A percentile compares a stretch with the other conserved stretches of the same genome.
Evolutionary conservation across 2,329 filamentous ascomycete genomes (phyloP).

Genomic region (Sordariomycetes sp.): DNA sequence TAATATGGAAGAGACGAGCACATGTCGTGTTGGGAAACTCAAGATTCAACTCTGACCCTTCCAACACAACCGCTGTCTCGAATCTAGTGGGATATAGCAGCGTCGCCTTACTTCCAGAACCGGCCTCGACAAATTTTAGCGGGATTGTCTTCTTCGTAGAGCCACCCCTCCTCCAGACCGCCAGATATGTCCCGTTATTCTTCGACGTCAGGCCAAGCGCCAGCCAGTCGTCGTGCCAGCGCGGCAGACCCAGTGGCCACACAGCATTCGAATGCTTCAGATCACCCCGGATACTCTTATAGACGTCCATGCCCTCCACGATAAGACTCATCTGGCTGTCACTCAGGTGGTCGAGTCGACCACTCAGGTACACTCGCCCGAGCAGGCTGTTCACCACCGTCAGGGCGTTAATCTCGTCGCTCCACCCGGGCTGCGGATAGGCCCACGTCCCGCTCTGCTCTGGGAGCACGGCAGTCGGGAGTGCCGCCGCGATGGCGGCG

Average conservation of each 20-base stretch:
- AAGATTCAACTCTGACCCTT: slow-evolving; percentile 4
- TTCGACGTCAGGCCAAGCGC: slow-evolving; percentile 14
- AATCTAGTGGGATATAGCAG: slow-evolving; percentile 8
- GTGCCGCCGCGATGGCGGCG: slow-evolving; percentile 17
- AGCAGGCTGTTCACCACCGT: slow-evolving; percentile 22
- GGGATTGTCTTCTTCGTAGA: slow-evolving; percentile 4
- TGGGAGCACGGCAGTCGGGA: slow-evolving; percentile 20
- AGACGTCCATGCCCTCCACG: slow-evolving; percentile 18
- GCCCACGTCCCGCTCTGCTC: slow-evolving; percentile 23
- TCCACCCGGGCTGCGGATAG: slow-evolving; percentile 21
- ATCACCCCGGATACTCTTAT: slow-evolving; percentile 14
- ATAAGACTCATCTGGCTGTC: slow-evolving; percentile 14
- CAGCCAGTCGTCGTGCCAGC: slow-evolving; percentile 20
- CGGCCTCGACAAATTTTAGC: neutral
- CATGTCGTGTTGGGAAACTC: slow-evolving; percentile 5
- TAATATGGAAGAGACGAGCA: slow-evolving; percentile 6
- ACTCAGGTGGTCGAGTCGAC: slow-evolving; percentile 14
- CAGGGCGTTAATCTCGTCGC: slow-evolving; percentile 20
- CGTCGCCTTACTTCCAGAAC: slow-evolving; percentile 1
- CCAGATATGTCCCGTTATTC: slow-evolving; percentile 6
- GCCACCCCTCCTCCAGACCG: slow-evolving; percentile 9
- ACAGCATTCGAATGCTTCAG: slow-evolving; percentile 13
- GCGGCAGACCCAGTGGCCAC: slow-evolving; percentile 20
- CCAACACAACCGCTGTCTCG: slow-evolving; percentile 3
- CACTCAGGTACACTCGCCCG: slow-evolving; percentile 19